A percentile compares a stretch with the other conserved stretches of the same genome.
Conservation (phyloP, 2,329 filamentous ascomycete species). For the Trichoderma hamatum region DNA sequence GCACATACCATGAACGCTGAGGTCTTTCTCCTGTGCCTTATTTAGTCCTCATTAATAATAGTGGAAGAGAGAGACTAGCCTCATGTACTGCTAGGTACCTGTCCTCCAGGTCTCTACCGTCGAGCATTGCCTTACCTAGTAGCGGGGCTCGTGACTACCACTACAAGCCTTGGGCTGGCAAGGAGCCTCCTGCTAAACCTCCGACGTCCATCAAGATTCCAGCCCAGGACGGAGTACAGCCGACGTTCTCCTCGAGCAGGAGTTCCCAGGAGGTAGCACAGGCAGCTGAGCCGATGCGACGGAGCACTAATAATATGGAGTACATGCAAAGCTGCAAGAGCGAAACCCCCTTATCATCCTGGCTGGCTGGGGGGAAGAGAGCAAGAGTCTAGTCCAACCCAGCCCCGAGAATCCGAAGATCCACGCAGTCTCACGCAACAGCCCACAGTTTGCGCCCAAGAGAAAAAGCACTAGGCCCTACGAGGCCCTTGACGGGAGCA, state of each 20-base stretch:
- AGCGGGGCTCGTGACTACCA: slow-evolving; percentile 10
- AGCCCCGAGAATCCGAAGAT: slow-evolving; percentile 22
- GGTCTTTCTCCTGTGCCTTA: neutral
- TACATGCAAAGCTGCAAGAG: neutral
- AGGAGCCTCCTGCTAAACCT: slow-evolving; percentile 12
- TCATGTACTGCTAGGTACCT: neutral
- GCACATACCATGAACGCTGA: neutral
- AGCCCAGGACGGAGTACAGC: neutral
- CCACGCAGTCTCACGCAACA: slow-evolving; percentile 21
- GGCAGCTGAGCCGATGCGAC: slow-evolving; percentile 8
- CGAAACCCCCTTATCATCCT: neutral
- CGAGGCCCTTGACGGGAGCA: neutral
- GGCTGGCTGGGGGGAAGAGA: neutral
- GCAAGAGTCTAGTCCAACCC: neutral
- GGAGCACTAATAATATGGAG: neutral
- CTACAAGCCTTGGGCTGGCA: neutral
- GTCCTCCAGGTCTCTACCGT: neutral
- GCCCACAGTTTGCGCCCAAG: slow-evolving; percentile 23
- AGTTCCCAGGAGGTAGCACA: neutral
- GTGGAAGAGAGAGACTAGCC: neutral
- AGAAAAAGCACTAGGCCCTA: slow-evolving; percentile 11
- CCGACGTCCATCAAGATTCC: slow-evolving; percentile 2
- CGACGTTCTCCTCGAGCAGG: neutral
- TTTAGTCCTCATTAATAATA: neutral
- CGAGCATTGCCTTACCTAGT: neutral